Evolutionary conservation across 352 stramenopile species (phyloP).

Genomic region (Paralagenidium karlingii): DNA sequence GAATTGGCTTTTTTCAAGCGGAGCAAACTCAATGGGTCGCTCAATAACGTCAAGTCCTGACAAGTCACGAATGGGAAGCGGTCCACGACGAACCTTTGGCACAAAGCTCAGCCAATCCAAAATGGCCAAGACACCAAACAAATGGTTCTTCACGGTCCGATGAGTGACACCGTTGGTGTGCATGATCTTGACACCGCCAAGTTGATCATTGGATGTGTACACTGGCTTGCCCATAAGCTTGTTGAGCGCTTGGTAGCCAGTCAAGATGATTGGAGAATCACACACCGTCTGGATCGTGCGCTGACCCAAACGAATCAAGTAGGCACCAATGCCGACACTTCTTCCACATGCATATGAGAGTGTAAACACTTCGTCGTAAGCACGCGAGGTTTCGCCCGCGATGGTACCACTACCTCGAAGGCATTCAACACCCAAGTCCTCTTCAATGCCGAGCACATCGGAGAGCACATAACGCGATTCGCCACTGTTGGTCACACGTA

Average conservation of each 20-base stretch:
- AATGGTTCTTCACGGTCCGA: constrained; percentile 93
- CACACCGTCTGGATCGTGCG: constrained; percentile 98
- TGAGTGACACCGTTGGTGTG: constrained; percentile 99
- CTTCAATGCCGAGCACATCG: constrained; percentile 97
- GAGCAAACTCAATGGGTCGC: constrained; percentile 84
- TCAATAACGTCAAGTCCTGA: constrained; percentile 77
- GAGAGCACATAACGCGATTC: constrained; percentile 90
- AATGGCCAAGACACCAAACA: constrained; percentile 91
- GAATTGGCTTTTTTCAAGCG: constrained; percentile 92
- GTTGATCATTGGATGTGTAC: constrained; percentile 99
- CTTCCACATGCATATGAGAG: constrained; percentile 98
- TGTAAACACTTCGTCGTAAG: constrained; percentile 99
- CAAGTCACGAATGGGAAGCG: constrained; percentile 78
- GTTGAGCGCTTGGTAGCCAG: constrained; percentile 99
- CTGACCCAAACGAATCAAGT: constrained; percentile 98
- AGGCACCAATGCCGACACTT: constrained; percentile 99
- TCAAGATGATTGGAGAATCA: constrained; percentile 98
- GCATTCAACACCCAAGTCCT: constrained; percentile 99
- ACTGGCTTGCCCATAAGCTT: constrained; percentile 99
- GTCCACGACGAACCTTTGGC: constrained; percentile 79
- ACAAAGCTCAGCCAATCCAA: constrained; percentile 99
- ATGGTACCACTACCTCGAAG: constrained; percentile 98
- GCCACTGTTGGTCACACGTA: constrained; percentile 42
- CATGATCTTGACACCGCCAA: constrained; percentile 99
- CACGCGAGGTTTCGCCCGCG: constrained; percentile 96